A percentile compares a stretch with the other conserved stretches of the same genome.
Evolutionary conservation across 305 asterid genomes (phyloP).

Genomic region (Striga hermonthica): DNA sequence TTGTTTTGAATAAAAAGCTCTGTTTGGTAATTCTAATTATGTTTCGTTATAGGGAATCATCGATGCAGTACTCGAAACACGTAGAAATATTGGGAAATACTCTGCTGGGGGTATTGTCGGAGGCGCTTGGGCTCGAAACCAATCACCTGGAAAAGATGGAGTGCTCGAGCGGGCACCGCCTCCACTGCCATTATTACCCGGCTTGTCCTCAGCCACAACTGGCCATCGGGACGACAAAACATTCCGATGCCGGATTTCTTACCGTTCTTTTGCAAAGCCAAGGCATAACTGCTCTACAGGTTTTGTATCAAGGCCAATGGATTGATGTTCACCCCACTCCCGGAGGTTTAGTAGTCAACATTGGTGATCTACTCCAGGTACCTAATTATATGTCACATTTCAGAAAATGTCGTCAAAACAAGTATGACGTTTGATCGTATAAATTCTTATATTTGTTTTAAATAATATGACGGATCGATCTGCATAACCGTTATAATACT

Average conservation of each 20-base stretch:
- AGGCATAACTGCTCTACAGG: constrained; percentile 38
- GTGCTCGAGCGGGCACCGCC: constrained; percentile 36
- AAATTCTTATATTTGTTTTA: too few relatives aligned
- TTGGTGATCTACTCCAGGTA: constrained; percentile 51
- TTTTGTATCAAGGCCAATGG: constrained; percentile 36
- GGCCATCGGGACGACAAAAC: constrained; percentile 39
- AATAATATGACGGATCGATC: too few relatives aligned
- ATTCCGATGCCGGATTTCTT: constrained; percentile 43
- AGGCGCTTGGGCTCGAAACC: constrained; percentile 38
- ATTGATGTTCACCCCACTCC: constrained; percentile 35
- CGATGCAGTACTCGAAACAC: constrained; percentile 36
- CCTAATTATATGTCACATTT: too few relatives aligned
- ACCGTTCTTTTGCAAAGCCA: constrained; percentile 46
- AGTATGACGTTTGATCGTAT: too few relatives aligned
- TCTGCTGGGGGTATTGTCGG: constrained; percentile 36
- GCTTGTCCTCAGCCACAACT: constrained; percentile 50
- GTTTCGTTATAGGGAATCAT: constrained; percentile 36
- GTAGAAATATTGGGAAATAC: constrained; percentile 30
- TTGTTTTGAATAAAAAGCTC: too few relatives aligned
- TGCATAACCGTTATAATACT: background rate
- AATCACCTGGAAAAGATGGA: constrained; percentile 37
- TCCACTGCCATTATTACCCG: constrained; percentile 46
- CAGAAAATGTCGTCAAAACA: too few relatives aligned
- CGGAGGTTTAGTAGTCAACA: constrained; percentile 37
- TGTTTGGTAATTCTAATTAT: too few relatives aligned